phyloP scores from a whole-genome alignment of 345 rosid species.

The Populus pruinosa region DNA sequence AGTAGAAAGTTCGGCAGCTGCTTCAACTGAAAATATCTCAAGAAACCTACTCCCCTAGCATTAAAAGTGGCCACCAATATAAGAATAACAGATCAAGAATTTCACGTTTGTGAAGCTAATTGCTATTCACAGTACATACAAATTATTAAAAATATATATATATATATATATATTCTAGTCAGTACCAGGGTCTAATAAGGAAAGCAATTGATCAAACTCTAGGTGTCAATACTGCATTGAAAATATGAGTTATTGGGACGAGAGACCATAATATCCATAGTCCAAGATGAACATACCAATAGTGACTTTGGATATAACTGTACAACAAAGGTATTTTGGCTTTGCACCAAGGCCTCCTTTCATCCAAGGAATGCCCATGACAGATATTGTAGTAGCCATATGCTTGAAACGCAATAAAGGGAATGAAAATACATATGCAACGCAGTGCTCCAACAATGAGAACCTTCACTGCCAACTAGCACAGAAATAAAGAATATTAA shows the following conservation, averaged over 20 bases:
- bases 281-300: constrained; percentile 52
- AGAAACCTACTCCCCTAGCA: constrained; percentile 88
- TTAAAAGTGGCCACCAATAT: not conserved
- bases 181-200: not conserved
- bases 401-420: constrained; percentile 79
- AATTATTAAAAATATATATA: not conserved
- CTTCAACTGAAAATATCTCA: constrained; percentile 73
- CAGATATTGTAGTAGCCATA: constrained; percentile 77
- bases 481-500: constrained; percentile 23
- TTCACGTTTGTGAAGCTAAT: not conserved
- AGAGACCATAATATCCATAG: constrained; percentile 1
- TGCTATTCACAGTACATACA: not conserved
- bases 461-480: constrained; percentile 57
- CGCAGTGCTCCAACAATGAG: constrained; percentile 56
- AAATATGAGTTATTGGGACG: not conserved
- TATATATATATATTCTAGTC: not conserved
- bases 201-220: not conserved
- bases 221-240: not conserved
- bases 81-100: constrained; percentile 8
- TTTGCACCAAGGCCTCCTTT: constrained; percentile 85
- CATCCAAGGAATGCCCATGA: constrained; percentile 46
- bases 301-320: constrained; percentile 80
- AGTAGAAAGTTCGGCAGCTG: constrained; percentile 95
- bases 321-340: constrained; percentile 69
- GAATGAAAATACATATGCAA: constrained; percentile 55